Percentiles rank a stretch among this genome's conserved stretches.
Evolutionary conservation across 2,329 filamentous ascomycete genomes (phyloP).

Genomic region (Aspergillus sp.): DNA sequence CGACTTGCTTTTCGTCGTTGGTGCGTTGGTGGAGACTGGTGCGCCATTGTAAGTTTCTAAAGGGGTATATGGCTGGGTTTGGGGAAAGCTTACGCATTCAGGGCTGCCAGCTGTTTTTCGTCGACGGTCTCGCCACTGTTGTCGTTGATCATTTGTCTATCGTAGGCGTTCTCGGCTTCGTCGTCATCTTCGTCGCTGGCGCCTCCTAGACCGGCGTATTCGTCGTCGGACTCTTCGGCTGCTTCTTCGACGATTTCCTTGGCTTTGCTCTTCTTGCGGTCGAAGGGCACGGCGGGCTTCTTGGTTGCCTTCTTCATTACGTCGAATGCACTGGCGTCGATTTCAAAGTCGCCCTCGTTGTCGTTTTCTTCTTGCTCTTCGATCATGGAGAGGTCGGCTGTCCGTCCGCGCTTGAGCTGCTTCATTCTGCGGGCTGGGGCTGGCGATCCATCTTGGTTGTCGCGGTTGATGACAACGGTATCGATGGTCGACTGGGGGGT

Average conservation of each 20-base stretch:
- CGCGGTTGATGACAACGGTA: conserved; percentile 58
- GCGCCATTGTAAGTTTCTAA: conserved; percentile 23
- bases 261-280: conserved; percentile 85
- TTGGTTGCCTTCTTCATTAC: conserved; percentile 67
- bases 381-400: conserved; percentile 48
- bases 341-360: conserved; percentile 39
- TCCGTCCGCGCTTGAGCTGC: conserved; percentile 53
- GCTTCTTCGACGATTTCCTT: conserved; percentile 88
- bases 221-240: conserved; percentile 95
- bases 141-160: conserved; percentile 90
- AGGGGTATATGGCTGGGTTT: not conserved
- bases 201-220: conserved; percentile 92
- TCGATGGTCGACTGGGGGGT: conserved; percentile 69
- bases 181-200: conserved; percentile 82
- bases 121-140: conserved; percentile 74
- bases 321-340: conserved; percentile 62
- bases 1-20: conserved; percentile 81
- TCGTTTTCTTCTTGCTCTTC: conserved; percentile 43
- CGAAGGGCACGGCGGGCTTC: conserved; percentile 60
- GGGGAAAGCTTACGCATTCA: conserved; percentile 74
- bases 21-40: conserved; percentile 73
- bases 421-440: conserved; percentile 61
- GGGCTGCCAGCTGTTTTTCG: conserved; percentile 77
- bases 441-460: conserved; percentile 60
- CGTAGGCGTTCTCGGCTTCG: conserved; percentile 68